Evolutionary conservation across 495 filamentous ascomycete species (phyloP), one percentile per base, ranked within the genome.

Genomic region (Penicillium longicatenatum): DNA sequence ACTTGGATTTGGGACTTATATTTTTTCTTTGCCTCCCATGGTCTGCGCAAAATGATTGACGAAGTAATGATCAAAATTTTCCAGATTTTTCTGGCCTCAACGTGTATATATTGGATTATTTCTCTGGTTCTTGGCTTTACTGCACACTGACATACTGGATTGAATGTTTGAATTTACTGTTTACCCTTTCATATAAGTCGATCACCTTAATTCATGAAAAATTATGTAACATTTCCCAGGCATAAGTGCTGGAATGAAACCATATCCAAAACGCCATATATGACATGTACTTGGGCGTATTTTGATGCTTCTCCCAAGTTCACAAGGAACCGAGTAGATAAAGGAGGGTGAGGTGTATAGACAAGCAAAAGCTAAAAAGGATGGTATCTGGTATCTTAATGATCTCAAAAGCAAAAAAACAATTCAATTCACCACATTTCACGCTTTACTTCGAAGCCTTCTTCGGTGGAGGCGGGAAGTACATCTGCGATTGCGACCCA

Each of bases 381-480:
- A 49, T 67, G 67, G 67, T 69, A 69, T 67, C 64, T 52, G 50
- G 50, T 52, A 52, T 52, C 50, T 39, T 29, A 24, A 41, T 14
- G 31, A 35, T 35, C 31, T 35, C 31, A 35, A 35, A 35, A 35
- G 12, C 9, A 41, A 22, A 39, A 53, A 54, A 52, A 45, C 48
- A 60, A 52, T n/a, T 39, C 37, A 17, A 39, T 12, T 39, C 37
- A 4, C 17, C 31, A 39, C 16, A 17, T 5, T 5, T 39, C 14
- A 57, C 20, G 55, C 19, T 58, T 66, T 53, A 51, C 6, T 71
- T 78, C 6, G 55, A 37, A 24, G 71, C 68, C 59, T 73, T 75
- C 60, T 78, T 78, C 11, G 75, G 74, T 14, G 77, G 75, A 16
- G 75, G 75, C 6, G 75, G 75, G 61, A 79, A 79, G 43, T 75